Percentiles rank a stretch among this genome's conserved stretches.
phyloP scores from a whole-genome alignment of 495 filamentous ascomycete species.

The Astrothelium macrocarpum region DNA sequence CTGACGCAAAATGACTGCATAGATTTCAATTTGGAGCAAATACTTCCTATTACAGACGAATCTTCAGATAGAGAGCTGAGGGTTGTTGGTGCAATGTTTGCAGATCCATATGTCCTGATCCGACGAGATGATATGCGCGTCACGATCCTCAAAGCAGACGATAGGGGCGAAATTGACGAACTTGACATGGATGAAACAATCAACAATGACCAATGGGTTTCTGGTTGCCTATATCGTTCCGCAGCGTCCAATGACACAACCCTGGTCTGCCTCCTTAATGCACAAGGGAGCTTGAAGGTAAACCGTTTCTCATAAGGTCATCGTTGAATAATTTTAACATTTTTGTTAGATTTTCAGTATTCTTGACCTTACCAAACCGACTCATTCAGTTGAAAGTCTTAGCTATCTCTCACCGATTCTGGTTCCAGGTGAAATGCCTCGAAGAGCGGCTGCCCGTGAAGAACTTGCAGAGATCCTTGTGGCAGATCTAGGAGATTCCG shows the following conservation, averaged over 20 bases:
- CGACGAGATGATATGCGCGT: conserved; percentile 71
- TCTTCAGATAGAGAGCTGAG: conserved; percentile 64
- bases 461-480: conserved; percentile 66
- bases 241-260: conserved; percentile 37
- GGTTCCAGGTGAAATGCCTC: conserved; percentile 55
- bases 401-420: conserved; percentile 69
- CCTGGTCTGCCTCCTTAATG: conserved; percentile 65
- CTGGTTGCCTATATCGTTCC: conserved; percentile 68
- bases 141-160: conserved; percentile 64
- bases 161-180: conserved; percentile 77
- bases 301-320: conserved; percentile 23
- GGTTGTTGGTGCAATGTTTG: conserved; percentile 71
- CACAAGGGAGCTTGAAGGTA: conserved; percentile 64
- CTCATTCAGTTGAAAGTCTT: conserved; percentile 60
- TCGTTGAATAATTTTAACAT: conserved; percentile 8
- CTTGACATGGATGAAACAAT: conserved; percentile 48
- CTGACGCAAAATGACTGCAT: background rate
- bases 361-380: conserved; percentile 48
- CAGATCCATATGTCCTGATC: conserved; percentile 80
- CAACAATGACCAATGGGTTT: conserved; percentile 58
- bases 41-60: conserved; percentile 82
- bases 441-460: conserved; percentile 61
- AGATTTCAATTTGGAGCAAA: conserved; percentile 81
- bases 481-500: conserved; percentile 71
- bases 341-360: conserved; percentile 51